Conservation (phyloP, 2,329 filamentous ascomycete species). For the Knoxdaviesia proteae region DNA sequence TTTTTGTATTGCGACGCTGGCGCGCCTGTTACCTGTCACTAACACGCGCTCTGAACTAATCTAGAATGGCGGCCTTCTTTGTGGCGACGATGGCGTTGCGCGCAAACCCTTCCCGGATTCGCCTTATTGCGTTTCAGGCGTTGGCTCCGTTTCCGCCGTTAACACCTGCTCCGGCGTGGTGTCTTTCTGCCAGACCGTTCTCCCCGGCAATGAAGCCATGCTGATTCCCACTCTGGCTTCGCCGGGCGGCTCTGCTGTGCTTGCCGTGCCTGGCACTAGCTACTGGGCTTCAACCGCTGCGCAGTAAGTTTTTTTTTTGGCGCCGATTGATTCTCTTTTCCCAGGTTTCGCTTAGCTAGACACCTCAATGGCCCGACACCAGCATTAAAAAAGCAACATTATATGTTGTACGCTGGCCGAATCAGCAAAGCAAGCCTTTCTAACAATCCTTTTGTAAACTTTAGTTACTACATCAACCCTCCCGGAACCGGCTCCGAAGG, state of each 20-base stretch:
- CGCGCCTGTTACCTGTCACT: no score
- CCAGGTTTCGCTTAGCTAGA: not conserved
- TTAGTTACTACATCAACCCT: conserved; percentile 57
- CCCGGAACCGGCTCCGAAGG: conserved; percentile 43
- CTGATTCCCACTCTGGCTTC: conserved; percentile 55
- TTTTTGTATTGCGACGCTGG: no score
- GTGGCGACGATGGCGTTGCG: conserved; percentile 42
- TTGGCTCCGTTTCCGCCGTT: conserved; percentile 39
- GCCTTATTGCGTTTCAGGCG: conserved; percentile 50
- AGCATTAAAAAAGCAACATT: no score
- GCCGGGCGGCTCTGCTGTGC: conserved; percentile 19
- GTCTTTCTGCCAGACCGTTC: conserved; percentile 59
- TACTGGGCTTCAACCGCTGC: conserved; percentile 59
- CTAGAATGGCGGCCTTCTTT: conserved; percentile 55
- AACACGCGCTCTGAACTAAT: no score
- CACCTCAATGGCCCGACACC: no score
- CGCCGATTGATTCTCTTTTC: not conserved
- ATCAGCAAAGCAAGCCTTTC: not conserved
- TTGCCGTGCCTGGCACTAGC: conserved; percentile 47
- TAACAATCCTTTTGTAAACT: not conserved
- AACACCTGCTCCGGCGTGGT: conserved; percentile 44
- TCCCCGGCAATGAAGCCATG: conserved; percentile 67
- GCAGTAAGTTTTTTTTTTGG: conserved; percentile 34
- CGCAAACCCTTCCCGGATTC: conserved; percentile 47
- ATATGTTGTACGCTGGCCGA: not conserved